These are phyloP conservation scores for Pythium volutum DNA, from an alignment of 352 stramenopile species.

Conservation along the genomic window DNA sequence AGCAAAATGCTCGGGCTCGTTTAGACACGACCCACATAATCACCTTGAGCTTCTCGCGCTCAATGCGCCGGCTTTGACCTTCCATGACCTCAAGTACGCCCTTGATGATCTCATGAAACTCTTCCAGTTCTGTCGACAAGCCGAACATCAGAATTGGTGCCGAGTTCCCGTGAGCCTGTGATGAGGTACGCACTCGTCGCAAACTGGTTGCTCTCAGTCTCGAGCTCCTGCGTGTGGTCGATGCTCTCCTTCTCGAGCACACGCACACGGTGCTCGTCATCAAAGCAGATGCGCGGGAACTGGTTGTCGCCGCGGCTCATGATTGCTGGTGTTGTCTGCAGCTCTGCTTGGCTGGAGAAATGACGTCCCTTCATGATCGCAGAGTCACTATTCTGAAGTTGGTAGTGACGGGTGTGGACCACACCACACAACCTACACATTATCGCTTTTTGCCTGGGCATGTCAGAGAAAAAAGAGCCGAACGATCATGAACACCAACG, in stretches of 20 bases:
- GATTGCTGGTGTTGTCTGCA: not conserved
- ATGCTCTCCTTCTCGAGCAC: constrained; percentile 83
- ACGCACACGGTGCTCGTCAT: constrained; percentile 76
- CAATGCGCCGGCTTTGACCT: constrained; percentile 70
- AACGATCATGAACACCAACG: constrained; percentile 79
- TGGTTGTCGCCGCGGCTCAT: constrained; percentile 78
- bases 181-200: constrained; percentile 58
- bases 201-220: constrained; percentile 83
- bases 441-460: not conserved
- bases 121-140: constrained; percentile 78
- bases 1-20: not conserved
- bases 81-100: constrained; percentile 79
- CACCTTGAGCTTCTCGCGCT: constrained; percentile 82
- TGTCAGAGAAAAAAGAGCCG: constrained; percentile 5
- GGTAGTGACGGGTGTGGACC: constrained; percentile 26
- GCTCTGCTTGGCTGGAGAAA: not conserved
- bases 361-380: constrained; percentile 23
- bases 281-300: constrained; percentile 71
- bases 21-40: not conserved
- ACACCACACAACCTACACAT: constrained; percentile 6
- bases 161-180: no score
- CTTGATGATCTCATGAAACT: constrained; percentile 83
- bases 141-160: no score
- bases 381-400: constrained; percentile 6
- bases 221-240: constrained; percentile 66